A percentile compares a stretch with the other conserved stretches of the same genome.
Conservation (phyloP, 1,284 basidiomycete genomes). For the Tilletia setariae region DNA sequence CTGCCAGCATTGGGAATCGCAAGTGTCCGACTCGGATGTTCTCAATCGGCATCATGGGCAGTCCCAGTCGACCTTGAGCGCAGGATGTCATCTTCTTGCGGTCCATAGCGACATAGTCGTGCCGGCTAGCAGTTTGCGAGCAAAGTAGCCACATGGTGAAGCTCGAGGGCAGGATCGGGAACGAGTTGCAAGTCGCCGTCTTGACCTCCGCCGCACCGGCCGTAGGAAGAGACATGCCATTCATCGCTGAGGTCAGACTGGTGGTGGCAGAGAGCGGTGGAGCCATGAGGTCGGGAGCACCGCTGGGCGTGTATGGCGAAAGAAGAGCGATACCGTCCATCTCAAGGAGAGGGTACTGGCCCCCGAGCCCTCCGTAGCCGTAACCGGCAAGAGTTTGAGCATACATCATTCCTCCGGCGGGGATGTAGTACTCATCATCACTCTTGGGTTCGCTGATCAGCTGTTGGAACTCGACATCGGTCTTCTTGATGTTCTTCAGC, state of each 20-base stretch:
- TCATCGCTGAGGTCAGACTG: slow-evolving; percentile 43
- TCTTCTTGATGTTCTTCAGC: slow-evolving; percentile 53
- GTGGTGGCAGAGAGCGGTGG: slow-evolving; percentile 41
- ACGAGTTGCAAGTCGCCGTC: slow-evolving; percentile 23
- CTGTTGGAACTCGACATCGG: slow-evolving; percentile 54
- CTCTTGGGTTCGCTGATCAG: slow-evolving; percentile 50
- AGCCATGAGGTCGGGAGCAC: slow-evolving; percentile 22
- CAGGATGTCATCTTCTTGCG: slow-evolving; percentile 39
- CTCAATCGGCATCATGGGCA: slow-evolving; percentile 42
- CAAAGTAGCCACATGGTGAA: slow-evolving; percentile 53
- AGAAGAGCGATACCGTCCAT: slow-evolving; percentile 32
- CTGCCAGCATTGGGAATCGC: slow-evolving; percentile 52
- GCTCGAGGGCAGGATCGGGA: slow-evolving; percentile 46
- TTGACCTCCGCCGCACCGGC: slow-evolving; percentile 25
- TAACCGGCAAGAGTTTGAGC: slow-evolving; percentile 50
- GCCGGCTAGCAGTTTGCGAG: slow-evolving; percentile 42
- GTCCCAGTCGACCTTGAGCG: slow-evolving; percentile 33
- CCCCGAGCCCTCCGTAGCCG: slow-evolving; percentile 47
- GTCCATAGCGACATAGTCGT: slow-evolving; percentile 49
- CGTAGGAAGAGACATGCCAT: slow-evolving; percentile 37
- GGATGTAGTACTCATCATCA: slow-evolving; percentile 54
- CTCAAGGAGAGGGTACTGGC: slow-evolving; percentile 34
- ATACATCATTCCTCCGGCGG: slow-evolving; percentile 54
- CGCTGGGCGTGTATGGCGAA: slow-evolving; percentile 40
- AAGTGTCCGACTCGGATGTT: slow-evolving; percentile 37